Percentiles rank a stretch among this genome's conserved stretches.
Evolutionary conservation across 768 basidiomycete genomes (phyloP).

Genomic region (Kwoniella bestiolae): DNA sequence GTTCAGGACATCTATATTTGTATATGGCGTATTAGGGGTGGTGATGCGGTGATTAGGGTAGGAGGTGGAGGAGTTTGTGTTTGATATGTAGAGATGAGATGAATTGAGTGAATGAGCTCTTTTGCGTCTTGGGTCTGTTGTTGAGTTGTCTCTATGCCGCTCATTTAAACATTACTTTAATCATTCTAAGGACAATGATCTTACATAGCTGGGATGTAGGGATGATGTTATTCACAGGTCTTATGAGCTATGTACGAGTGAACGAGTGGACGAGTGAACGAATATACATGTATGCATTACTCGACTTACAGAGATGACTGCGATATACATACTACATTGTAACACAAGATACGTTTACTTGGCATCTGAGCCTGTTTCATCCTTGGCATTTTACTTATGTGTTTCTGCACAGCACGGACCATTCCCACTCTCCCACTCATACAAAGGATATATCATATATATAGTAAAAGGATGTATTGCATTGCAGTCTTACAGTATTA

Average conservation of each 20-base stretch:
- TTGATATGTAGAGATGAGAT: background rate
- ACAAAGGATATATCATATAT: no score
- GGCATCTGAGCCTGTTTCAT: background rate
- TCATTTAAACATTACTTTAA: no score
- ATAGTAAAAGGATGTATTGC: background rate
- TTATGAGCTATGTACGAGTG: no score
- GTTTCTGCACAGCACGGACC: constrained; percentile 2
- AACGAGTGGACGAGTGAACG: no score
- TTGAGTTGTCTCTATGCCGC: no score
- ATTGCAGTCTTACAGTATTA: no score
- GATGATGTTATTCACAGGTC: no score
- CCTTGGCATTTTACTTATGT: constrained; percentile 3
- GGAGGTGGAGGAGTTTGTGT: background rate
- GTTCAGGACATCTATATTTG: constrained; percentile 35
- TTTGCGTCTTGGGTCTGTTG: no score
- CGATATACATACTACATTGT: background rate
- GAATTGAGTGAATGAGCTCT: no score
- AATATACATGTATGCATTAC: no score
- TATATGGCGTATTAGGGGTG: background rate
- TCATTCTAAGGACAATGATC: no score
- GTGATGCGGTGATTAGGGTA: background rate
- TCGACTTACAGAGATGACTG: background rate
- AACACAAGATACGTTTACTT: background rate
- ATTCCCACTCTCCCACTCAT: background rate
- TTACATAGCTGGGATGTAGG: no score